A percentile compares a stretch with the other conserved stretches of the same genome.
These are phyloP conservation scores for Aspergillus sp. DNA, from an alignment of 2,329 filamentous ascomycete genomes.

Conservation along the genomic window DNA sequence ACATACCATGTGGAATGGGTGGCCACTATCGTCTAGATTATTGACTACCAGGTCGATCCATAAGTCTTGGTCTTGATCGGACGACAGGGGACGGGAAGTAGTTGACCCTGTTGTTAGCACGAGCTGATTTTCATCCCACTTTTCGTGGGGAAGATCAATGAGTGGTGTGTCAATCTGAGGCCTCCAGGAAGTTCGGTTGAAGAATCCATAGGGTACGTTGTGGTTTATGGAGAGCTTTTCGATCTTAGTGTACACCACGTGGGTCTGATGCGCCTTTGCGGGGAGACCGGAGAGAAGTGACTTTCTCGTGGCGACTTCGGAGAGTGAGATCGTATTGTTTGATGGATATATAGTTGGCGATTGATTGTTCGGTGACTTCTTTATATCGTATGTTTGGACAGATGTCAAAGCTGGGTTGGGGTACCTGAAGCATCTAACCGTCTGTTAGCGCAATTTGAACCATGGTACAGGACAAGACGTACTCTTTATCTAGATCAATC, in stretches of 20 bases:
- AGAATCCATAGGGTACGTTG: conserved; percentile 50
- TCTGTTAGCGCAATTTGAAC: background rate
- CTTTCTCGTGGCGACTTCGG: conserved; percentile 26
- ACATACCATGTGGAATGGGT: conserved; percentile 54
- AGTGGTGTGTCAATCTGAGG: conserved; percentile 42
- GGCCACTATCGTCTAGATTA: conserved; percentile 53
- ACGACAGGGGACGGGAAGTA: conserved; percentile 5
- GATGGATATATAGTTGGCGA: background rate
- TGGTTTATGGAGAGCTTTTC: conserved; percentile 47
- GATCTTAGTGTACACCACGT: conserved; percentile 52
- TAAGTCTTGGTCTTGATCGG: background rate
- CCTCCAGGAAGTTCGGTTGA: conserved; percentile 52
- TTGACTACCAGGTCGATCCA: conserved; percentile 56
- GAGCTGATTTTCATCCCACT: conserved; percentile 50
- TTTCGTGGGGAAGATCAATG: conserved; percentile 32
- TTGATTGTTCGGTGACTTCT: background rate
- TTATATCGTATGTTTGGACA: conserved; percentile 41
- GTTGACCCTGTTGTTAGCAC: conserved; percentile 29
- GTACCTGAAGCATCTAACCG: conserved; percentile 46
- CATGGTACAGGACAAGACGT: background rate
- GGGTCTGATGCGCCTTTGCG: conserved; percentile 38
- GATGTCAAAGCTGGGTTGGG: conserved; percentile 46
- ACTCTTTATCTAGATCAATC: conserved; percentile 43
- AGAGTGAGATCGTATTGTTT: conserved; percentile 27
- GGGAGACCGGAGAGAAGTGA: conserved; percentile 33